Conservation (phyloP, 768 basidiomycete genomes). For the Lactarius tabidus region DNA sequence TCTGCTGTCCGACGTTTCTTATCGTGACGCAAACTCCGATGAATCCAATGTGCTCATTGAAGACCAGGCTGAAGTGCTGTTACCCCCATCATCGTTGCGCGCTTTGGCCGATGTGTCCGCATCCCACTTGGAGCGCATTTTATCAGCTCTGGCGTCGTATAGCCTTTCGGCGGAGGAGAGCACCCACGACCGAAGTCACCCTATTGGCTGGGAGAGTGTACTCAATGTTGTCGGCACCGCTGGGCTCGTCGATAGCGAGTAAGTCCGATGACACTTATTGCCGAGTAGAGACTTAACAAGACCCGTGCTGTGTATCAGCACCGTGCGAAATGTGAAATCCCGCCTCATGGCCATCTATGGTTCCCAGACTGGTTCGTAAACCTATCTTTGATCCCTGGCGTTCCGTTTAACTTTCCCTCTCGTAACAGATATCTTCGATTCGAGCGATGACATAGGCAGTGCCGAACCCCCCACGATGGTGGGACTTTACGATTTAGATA, state of each 20-base stretch:
- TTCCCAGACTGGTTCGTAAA: conserved; percentile 7
- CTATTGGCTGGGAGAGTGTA: conserved; percentile 63
- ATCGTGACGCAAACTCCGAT: not conserved
- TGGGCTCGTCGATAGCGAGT: conserved; percentile 34
- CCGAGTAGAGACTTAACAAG: not conserved
- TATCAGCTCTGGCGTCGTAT: conserved; percentile 53
- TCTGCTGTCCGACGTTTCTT: conserved; percentile 27
- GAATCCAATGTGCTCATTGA: conserved; percentile 12
- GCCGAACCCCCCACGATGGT: not conserved
- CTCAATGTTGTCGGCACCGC: conserved; percentile 47
- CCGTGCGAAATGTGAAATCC: conserved; percentile 14
- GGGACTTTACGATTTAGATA: conserved; percentile 12
- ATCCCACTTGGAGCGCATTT: conserved; percentile 45
- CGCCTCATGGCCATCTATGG: conserved; percentile 24
- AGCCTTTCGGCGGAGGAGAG: conserved; percentile 52
- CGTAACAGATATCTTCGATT: conserved; percentile 3
- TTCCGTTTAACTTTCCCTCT: not conserved
- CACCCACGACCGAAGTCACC: conserved; percentile 60
- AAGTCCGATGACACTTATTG: conserved; percentile 13
- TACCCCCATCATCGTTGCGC: conserved; percentile 31
- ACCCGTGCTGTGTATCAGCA: not conserved
- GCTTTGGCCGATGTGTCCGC: conserved; percentile 44
- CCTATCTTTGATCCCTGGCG: not conserved
- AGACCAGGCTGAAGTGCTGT: conserved; percentile 33
- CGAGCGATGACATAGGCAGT: conserved; percentile 3